phyloP scores from a whole-genome alignment of 164 flowering plant genomes.

The Piper longum region DNA sequence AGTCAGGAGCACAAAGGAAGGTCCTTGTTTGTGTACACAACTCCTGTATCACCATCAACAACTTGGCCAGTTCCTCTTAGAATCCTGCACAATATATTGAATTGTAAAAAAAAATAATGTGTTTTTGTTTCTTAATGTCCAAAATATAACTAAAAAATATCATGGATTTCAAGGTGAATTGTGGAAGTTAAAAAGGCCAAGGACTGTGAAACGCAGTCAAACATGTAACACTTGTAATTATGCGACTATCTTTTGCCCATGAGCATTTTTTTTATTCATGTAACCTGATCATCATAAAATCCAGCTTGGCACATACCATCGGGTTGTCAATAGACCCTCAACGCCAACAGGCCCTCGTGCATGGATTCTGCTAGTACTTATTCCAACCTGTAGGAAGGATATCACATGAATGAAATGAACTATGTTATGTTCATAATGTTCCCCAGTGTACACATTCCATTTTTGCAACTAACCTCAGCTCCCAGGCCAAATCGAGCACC shows the following conservation, averaged over 20 bases:
- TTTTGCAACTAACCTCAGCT: constrained; percentile 58
- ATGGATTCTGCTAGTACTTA: constrained; percentile 93
- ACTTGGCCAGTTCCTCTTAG: constrained; percentile 85
- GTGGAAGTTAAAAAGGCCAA: no score
- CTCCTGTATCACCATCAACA: constrained; percentile 75
- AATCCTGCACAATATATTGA: constrained; percentile 39
- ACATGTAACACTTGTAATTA: no score
- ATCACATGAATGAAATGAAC: not conserved
- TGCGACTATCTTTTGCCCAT: not conserved
- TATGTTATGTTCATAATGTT: no score
- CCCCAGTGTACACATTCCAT: not conserved
- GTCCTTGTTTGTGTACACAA: constrained; percentile 68
- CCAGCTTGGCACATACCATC: constrained; percentile 43
- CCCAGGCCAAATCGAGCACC: constrained; percentile 97
- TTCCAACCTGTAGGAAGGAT: constrained; percentile 57
- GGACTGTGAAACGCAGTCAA: no score
- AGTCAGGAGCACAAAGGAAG: constrained; percentile 20
- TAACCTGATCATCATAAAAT: not conserved
- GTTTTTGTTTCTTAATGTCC: no score
- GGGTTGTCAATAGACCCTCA: constrained; percentile 82
- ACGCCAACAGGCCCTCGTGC: constrained; percentile 99
- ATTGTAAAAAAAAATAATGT: no score
- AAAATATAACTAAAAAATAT: no score
- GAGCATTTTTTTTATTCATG: not conserved
- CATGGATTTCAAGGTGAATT: no score